A percentile compares a stretch with the other conserved stretches of the same genome.
These are phyloP conservation scores for Fusarium continuum DNA, from an alignment of 2,329 filamentous ascomycete species.

Conservation along the genomic window DNA sequence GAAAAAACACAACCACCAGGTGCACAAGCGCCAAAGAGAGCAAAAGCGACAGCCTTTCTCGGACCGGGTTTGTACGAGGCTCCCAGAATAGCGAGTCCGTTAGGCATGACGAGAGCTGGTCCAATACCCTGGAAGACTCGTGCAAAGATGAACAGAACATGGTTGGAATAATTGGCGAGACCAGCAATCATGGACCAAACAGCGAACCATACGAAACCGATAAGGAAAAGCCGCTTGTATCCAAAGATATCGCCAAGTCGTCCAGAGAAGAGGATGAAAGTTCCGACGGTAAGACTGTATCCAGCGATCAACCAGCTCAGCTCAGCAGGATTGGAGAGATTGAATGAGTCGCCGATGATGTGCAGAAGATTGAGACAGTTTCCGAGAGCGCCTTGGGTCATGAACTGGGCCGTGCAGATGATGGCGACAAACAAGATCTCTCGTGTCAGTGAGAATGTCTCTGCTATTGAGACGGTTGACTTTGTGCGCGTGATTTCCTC, in stretches of 20 bases:
- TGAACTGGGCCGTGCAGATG: conserved; percentile 41
- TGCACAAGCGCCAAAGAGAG: conserved; percentile 57
- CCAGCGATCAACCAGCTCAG: conserved; percentile 63
- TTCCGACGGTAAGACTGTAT: conserved; percentile 64
- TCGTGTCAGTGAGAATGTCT: conserved; percentile 26
- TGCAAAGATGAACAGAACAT: conserved; percentile 59
- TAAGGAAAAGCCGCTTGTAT: conserved; percentile 62
- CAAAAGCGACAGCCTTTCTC: conserved; percentile 69
- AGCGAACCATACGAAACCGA: conserved; percentile 64
- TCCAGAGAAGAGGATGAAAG: conserved; percentile 66
- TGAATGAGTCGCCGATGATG: conserved; percentile 35
- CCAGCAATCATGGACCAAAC: conserved; percentile 62
- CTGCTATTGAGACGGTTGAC: conserved; percentile 34
- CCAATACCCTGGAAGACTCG: conserved; percentile 69
- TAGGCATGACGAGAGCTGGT: conserved; percentile 70
- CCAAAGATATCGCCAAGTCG: conserved; percentile 67
- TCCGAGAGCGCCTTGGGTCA: conserved; percentile 38
- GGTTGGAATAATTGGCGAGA: conserved; percentile 50
- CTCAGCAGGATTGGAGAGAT: conserved; percentile 33
- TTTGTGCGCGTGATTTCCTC: conserved; percentile 34
- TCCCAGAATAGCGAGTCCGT: conserved; percentile 70
- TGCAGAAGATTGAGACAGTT: conserved; percentile 40
- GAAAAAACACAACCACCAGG: conserved; percentile 58
- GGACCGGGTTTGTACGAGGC: conserved; percentile 64
- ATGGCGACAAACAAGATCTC: conserved; percentile 34